Evolutionary conservation across 352 stramenopile genomes (phyloP).

Genomic region (Globisporangium heterothallicum): DNA sequence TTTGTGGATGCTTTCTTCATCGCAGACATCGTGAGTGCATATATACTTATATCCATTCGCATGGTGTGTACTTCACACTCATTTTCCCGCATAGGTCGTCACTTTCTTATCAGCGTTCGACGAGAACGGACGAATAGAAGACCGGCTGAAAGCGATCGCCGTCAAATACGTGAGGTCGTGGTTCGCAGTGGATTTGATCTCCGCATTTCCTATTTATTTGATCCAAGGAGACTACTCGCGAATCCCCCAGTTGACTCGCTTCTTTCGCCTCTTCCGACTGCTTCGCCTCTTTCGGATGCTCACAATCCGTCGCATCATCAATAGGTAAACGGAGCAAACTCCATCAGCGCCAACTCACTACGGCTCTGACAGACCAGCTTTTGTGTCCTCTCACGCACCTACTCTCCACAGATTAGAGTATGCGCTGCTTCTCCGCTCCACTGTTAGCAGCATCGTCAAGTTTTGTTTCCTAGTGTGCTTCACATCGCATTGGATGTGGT

Average conservation of each 20-base stretch:
- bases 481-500: constrained; percentile 63
- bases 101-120: constrained; percentile 76
- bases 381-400: neutral
- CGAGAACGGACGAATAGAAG: constrained; percentile 50
- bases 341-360: too few species aligned
- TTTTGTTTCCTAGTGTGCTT: constrained; percentile 68
- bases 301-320: constrained; percentile 59
- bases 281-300: constrained; percentile 64
- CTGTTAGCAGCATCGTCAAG: constrained; percentile 55
- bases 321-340: constrained; percentile 19
- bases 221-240: constrained; percentile 54
- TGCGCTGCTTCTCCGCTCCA: constrained; percentile 66
- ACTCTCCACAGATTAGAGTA: constrained; percentile 19
- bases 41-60: neutral
- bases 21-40: constrained; percentile 49
- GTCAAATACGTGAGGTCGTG: constrained; percentile 59
- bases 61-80: neutral
- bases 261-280: constrained; percentile 59
- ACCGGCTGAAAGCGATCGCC: constrained; percentile 35
- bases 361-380: neutral
- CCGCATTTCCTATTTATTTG: constrained; percentile 67
- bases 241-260: constrained; percentile 48
- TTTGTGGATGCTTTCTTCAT: constrained; percentile 71
- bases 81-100: constrained; percentile 27
- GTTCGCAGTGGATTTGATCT: constrained; percentile 75